Evolutionary conservation across 2,329 filamentous ascomycete genomes (phyloP).

Genomic region (Paecilomyces dactylethromorphus): DNA sequence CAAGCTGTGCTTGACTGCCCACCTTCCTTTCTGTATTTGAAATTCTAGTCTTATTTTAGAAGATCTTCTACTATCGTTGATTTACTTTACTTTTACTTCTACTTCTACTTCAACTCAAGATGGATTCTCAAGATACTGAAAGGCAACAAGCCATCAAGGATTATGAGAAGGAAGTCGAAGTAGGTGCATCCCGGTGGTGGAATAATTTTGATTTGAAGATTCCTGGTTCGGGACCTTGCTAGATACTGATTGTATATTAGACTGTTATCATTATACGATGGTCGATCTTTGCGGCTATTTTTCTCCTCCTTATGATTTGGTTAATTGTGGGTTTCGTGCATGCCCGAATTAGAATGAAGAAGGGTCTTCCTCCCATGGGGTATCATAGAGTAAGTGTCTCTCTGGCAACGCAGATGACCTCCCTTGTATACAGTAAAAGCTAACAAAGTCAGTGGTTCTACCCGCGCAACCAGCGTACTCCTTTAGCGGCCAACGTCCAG

Average conservation of each 20-base stretch:
- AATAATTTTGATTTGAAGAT: not conserved
- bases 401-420: not conserved
- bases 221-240: not conserved
- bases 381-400: not conserved
- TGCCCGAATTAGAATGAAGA: not conserved
- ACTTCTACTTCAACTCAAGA: not conserved
- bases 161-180: not conserved
- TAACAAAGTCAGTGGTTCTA: not conserved
- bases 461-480: not conserved
- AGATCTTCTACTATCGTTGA: not conserved
- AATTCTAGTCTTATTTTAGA: not conserved
- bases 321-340: not conserved
- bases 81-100: too few species aligned
- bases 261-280: not conserved
- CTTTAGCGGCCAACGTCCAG: not conserved
- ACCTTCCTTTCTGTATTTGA: not conserved
- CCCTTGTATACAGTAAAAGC: not conserved
- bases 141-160: not conserved
- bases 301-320: not conserved
- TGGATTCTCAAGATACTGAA: not conserved
- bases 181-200: not conserved
- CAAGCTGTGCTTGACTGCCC: not conserved
- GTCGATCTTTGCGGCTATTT: not conserved
- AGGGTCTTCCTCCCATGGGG: not conserved
- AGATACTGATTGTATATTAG: not conserved